Evolutionary conservation across 768 basidiomycete species (phyloP).

Genomic region (Tulasnella sp.): DNA sequence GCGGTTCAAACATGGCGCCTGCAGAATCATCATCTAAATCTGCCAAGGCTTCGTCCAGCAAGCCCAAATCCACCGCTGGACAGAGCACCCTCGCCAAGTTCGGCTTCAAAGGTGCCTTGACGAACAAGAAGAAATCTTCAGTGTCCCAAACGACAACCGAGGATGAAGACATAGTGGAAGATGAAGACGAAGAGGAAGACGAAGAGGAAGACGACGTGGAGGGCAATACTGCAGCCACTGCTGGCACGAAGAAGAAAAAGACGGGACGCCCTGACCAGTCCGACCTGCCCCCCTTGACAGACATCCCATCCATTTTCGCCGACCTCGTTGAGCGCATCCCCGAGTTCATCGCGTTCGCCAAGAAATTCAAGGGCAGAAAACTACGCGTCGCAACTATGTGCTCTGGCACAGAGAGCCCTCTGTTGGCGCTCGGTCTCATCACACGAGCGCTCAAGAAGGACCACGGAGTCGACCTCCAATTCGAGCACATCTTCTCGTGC

Average conservation of each 20-base stretch:
- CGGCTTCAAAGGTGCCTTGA: neutral
- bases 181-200: slow-evolving; percentile 23
- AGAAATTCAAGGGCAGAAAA: slow-evolving; percentile 50
- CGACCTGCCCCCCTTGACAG: slow-evolving; percentile 62
- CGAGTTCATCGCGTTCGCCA: slow-evolving; percentile 22
- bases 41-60: neutral
- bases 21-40: neutral
- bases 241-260: slow-evolving; percentile 4
- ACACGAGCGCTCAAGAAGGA: slow-evolving; percentile 62
- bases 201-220: slow-evolving; percentile 22
- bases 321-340: slow-evolving; percentile 29
- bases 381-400: slow-evolving; percentile 95
- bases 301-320: slow-evolving; percentile 36
- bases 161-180: slow-evolving; percentile 22
- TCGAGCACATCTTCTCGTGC: slow-evolving; percentile 93
- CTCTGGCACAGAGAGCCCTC: slow-evolving; percentile 90
- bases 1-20: neutral
- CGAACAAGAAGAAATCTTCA: neutral
- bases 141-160: neutral
- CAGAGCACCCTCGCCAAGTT: neutral
- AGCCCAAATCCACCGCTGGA: neutral
- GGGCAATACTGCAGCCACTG: neutral
- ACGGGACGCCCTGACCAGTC: slow-evolving; percentile 45
- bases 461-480: slow-evolving; percentile 48
- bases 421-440: slow-evolving; percentile 80